phyloP scores from a whole-genome alignment of 352 stramenopile genomes.

The Phytopythium boreale region DNA sequence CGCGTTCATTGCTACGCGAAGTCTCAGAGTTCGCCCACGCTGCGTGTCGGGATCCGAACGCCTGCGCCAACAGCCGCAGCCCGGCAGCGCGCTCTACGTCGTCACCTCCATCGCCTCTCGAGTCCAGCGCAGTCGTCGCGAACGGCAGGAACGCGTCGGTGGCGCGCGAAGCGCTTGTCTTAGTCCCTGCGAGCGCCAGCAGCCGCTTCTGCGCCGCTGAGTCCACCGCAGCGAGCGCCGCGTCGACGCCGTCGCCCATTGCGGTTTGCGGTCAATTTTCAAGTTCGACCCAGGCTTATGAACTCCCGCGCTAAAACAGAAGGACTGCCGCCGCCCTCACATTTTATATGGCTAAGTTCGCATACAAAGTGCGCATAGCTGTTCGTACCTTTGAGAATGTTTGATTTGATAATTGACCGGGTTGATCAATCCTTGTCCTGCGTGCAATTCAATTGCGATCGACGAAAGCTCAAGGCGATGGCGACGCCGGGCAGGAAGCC shows the following conservation, averaged over 20 bases:
- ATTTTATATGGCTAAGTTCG: too few species aligned
- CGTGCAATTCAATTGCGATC: too few species aligned
- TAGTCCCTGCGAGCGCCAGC: conserved; percentile 23
- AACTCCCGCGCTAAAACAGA: too few species aligned
- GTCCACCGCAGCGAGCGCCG: conserved; percentile 1
- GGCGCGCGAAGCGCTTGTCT: conserved; percentile 10
- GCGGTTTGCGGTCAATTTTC: background rate
- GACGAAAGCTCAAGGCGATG: conserved; percentile 4
- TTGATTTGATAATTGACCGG: background rate
- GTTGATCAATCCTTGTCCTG: background rate
- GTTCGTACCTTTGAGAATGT: background rate
- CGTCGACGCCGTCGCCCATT: conserved; percentile 2
- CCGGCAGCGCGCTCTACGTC: background rate
- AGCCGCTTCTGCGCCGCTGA: conserved; percentile 15
- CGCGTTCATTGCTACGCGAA: background rate
- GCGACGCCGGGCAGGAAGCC: conserved; percentile 18
- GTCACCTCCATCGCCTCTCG: background rate
- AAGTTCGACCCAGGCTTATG: too few species aligned
- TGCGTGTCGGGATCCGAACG: conserved; percentile 15
- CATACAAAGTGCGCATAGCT: too few species aligned
- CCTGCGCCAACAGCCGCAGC: conserved; percentile 20
- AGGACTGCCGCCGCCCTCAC: too few species aligned
- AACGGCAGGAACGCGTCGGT: conserved; percentile 18
- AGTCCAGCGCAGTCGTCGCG: conserved; percentile 5
- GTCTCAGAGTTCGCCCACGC: conserved; percentile 8